Conservation (phyloP, 192 early-diverging fungal genomes). For the Geranomyces variabilis region DNA sequence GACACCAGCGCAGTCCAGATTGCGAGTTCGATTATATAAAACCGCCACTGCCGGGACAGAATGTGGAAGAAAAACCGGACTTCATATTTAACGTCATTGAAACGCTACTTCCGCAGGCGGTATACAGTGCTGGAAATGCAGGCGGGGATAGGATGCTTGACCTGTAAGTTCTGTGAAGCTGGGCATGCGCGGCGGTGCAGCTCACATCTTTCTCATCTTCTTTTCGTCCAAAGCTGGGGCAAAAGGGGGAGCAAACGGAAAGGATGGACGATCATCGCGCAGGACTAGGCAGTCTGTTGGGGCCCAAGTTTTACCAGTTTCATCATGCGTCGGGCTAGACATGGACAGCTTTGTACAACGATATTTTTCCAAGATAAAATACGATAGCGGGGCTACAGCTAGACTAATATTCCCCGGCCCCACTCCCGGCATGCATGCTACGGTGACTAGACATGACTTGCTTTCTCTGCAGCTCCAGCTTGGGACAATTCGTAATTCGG, state of each 20-base stretch:
- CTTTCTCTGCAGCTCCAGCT: conserved; percentile 55
- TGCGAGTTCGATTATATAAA: conserved; percentile 95
- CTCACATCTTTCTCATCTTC: neutral
- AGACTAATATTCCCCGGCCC: conserved; percentile 34
- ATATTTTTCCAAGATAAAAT: neutral
- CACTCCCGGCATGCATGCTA: conserved; percentile 56
- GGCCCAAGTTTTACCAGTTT: too few relatives aligned
- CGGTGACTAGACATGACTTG: conserved; percentile 65
- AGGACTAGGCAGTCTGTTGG: too few relatives aligned
- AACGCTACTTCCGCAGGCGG: conserved; percentile 81
- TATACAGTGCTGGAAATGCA: conserved; percentile 51
- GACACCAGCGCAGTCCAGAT: conserved; percentile 93
- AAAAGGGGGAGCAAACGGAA: conserved; percentile 46
- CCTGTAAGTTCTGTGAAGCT: neutral
- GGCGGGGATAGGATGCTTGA: conserved; percentile 12
- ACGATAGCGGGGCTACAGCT: too few relatives aligned
- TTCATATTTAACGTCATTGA: conserved; percentile 89
- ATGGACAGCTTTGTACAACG: too few relatives aligned
- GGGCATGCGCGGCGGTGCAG: neutral
- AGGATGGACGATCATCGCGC: conserved; percentile 59
- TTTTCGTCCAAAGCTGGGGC: conserved; percentile 46
- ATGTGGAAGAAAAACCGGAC: conserved; percentile 77
- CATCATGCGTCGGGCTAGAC: too few relatives aligned
- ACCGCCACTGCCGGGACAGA: conserved; percentile 58
- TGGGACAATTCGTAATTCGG: conserved; percentile 81